Conservation (phyloP, 225 moss, liverwort and hornwort species). For the Sphagnum tenellum region DNA sequence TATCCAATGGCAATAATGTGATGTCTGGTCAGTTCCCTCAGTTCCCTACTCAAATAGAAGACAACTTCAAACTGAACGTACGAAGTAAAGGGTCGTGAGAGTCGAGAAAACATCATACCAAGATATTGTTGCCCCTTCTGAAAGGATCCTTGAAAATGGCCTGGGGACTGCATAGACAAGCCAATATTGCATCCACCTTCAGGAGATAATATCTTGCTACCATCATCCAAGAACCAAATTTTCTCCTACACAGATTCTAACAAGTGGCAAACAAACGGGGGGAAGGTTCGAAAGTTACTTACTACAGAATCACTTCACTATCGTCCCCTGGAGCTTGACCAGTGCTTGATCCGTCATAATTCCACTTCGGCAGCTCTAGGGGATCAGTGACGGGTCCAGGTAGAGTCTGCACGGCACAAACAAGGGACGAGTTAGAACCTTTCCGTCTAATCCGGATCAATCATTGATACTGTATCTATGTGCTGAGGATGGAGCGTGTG, state of each 20-base stretch:
- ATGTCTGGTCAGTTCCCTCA: background rate
- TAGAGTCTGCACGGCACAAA: constrained; percentile 20
- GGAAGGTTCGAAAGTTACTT: background rate
- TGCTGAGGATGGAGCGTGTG: no score
- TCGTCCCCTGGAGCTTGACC: constrained; percentile 33
- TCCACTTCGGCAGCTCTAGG: constrained; percentile 29
- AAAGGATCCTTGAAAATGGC: constrained; percentile 39
- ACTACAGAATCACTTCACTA: constrained; percentile 44
- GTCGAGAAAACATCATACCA: constrained; percentile 12
- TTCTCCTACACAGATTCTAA: background rate
- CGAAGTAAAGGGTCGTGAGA: no score
- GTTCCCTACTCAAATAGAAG: background rate
- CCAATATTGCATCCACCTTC: no score
- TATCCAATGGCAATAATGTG: background rate
- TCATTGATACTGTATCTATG: no score
- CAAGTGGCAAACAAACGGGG: background rate
- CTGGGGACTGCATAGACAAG: constrained; percentile 25
- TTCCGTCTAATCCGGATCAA: no score
- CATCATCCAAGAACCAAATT: background rate
- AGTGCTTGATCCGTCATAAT: constrained; percentile 45
- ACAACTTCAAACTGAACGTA: background rate
- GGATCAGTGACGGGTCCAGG: constrained; percentile 17
- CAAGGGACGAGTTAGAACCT: no score
- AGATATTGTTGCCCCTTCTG: constrained; percentile 33
- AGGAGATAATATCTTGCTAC: no score